These are phyloP conservation scores for Suhomyces coccinellae DNA, from an alignment of 1,139 yeast genomes.

Conservation along the genomic window DNA sequence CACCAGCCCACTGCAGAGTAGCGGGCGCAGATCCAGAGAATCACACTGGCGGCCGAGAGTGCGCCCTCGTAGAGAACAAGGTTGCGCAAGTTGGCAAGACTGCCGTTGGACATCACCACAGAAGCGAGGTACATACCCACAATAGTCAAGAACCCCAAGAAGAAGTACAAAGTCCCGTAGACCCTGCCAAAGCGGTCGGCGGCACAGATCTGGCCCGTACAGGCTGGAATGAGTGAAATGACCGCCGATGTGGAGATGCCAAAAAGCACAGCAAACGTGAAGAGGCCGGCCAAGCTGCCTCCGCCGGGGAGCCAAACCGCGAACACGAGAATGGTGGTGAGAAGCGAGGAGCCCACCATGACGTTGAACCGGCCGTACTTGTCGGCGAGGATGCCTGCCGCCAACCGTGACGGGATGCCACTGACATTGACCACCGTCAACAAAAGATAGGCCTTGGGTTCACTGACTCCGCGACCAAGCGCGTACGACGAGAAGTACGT, in stretches of 20 bases:
- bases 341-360: slow-evolving; percentile 22
- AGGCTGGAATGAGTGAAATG: slow-evolving; percentile 36
- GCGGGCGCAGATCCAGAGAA: slow-evolving; percentile 12
- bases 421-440: slow-evolving; percentile 31
- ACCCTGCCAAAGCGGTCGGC: slow-evolving; percentile 34
- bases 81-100: slow-evolving; percentile 7
- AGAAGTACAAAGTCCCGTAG: slow-evolving; percentile 31
- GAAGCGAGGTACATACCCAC: slow-evolving; percentile 40
- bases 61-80: slow-evolving; percentile 28
- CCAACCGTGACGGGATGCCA: slow-evolving; percentile 32
- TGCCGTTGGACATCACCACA: slow-evolving; percentile 24
- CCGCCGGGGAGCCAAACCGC: slow-evolving; percentile 35
- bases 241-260: slow-evolving; percentile 28
- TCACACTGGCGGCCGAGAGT: slow-evolving; percentile 21
- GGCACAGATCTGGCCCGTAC: slow-evolving; percentile 30
- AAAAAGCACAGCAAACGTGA: slow-evolving; percentile 28
- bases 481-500: slow-evolving; percentile 35
- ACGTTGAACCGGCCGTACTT: slow-evolving; percentile 33
- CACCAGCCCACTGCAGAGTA: slow-evolving; percentile 12
- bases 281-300: slow-evolving; percentile 24
- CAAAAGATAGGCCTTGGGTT: slow-evolving; percentile 25
- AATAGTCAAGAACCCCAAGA: slow-evolving; percentile 29
- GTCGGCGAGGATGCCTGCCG: slow-evolving; percentile 35
- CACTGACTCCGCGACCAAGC: slow-evolving; percentile 25
- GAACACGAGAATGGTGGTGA: slow-evolving; percentile 24